Base-by-base conservation (phyloP, 495 filamentous ascomycete genomes). In the Penicillium roqueforti region DNA sequence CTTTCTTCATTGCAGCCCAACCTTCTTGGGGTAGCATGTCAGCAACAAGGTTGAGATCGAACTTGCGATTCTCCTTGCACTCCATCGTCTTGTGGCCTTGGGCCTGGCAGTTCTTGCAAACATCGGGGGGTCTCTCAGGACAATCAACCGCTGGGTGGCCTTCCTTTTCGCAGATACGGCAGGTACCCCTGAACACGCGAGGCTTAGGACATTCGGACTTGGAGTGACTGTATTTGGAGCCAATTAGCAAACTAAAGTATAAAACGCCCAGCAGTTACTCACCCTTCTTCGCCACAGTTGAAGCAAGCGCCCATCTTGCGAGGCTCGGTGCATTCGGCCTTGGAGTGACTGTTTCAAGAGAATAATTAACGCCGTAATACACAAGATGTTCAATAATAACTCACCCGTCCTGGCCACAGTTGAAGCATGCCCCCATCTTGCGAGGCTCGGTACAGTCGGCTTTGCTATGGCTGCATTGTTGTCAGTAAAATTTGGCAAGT, bases 391-490 rank as follows among this genome's bases (percentile, higher is more conserved):
- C 13, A 20, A 32, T 3, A n/a, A 23, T 5, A 11, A 52, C 74
- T 71, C 75, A 87, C 86, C 87, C 88, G 54, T 76, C 68, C 62
- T 90, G 69, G 29, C 86, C 87, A 56, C 90, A 95, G 65, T 90
- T 91, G 79, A 83, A 95, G 73, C 89, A 95, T 28, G 74, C 79
- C 6, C 42, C 42, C 42, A 11, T 9, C 16, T 44, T 37, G n/a
- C 22, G 41, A 43, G 32, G 22, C 40, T 43, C 26, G 16, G 54
- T 20, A 16, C 54, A 57, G 2, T 53, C 50, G 10, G 55, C 43
- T 38, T 57, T 57, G 36, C 6, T 22, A 20, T 57, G 55, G 16
- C 42, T 57, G 14, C 34, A 44, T 34, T n/a, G 9, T 46, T 1
- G 11, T 41, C 37, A 32, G 36, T 18, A 16, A 1, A n/a, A 16